Evolutionary conservation across 2,329 filamentous ascomycete genomes (phyloP), one percentile per base, ranked within the genome.

Genomic region (Fusarium nurragi): DNA sequence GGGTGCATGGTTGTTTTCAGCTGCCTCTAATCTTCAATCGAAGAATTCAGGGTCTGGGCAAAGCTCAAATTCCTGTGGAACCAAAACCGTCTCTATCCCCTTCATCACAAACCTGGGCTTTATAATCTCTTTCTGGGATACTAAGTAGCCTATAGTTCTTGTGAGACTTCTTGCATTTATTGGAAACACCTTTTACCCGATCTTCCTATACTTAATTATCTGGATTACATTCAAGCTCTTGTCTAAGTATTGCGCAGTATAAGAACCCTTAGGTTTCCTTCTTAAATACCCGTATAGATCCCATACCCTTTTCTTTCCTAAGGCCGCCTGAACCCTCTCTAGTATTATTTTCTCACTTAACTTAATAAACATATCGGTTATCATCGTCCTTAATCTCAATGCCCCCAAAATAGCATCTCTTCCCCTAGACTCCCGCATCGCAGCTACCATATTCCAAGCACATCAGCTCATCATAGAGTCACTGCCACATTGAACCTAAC

Each of bases 251-350:
- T 83, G 0, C 75, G 88, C 1, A 72, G 77, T 1, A n/a, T n/a
- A n/a, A n/a, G n/a, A n/a, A n/a, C n/a, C n/a, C n/a, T n/a, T n/a
- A n/a, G n/a, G n/a, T n/a, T 90, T 88, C 60, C 76, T 90, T 0
- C 80, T 90, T 10, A 81, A 88, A 44, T 84, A 90, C 70, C 87
- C 87, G 0, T 80, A 86, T 22, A 77, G 87, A 16, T 88, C 86
- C 68, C 89, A 86, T 67, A 88, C 85, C 1, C 80, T 87, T 6
- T 79, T 90, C 5, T 89, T 90, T 67, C 87, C 86, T 0, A 73
- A 75, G n/a, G 81, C 86, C 10, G 89, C 86, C 0, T 88, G 86
- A 85, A 83, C 81, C 66, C 78, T 88, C 0, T 77, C 84, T 2
- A 71, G 76, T 18, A 80, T 82, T 22, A 77, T 88, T 6, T 65